phyloP scores from a whole-genome alignment of 805 yeast species.

The Nakazawaea wyomingensis region DNA sequence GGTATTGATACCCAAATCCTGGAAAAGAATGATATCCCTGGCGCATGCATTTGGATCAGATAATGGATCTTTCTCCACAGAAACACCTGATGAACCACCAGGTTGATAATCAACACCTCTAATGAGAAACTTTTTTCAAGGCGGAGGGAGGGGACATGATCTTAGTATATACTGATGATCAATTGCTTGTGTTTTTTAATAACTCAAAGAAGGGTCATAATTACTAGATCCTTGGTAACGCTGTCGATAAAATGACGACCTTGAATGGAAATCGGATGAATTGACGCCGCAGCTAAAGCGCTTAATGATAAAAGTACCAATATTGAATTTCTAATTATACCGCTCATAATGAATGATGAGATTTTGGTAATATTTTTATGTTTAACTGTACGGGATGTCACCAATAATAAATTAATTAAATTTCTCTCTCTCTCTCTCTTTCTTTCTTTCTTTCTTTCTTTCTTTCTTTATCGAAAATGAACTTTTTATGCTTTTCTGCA shows the following conservation, averaged over 20 bases:
- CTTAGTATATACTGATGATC: too few relatives aligned
- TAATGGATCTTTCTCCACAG: slow-evolving; percentile 60
- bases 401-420: too few relatives aligned
- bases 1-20: slow-evolving; percentile 80
- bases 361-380: too few relatives aligned
- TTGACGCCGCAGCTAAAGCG: slow-evolving; percentile 19
- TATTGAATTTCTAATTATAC: neutral
- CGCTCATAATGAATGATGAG: neutral
- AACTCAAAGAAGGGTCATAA: slow-evolving; percentile 16
- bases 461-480: too few relatives aligned
- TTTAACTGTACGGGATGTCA: too few relatives aligned
- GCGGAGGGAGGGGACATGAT: slow-evolving; percentile 16
- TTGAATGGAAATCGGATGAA: slow-evolving; percentile 63
- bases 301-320: neutral
- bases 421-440: too few relatives aligned
- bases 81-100: slow-evolving; percentile 82
- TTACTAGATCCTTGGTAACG: slow-evolving; percentile 65
- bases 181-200: too few relatives aligned
- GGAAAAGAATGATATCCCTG: slow-evolving; percentile 76
- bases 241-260: slow-evolving; percentile 76
- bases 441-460: too few relatives aligned
- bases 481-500: too few relatives aligned
- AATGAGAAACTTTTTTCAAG: slow-evolving; percentile 50
- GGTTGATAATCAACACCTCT: slow-evolving; percentile 95
- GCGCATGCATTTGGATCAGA: slow-evolving; percentile 70